Percentiles rank a stretch among this genome's conserved stretches.
phyloP scores from a whole-genome alignment of 352 stramenopile species.

The Phytophthora meadii region DNA sequence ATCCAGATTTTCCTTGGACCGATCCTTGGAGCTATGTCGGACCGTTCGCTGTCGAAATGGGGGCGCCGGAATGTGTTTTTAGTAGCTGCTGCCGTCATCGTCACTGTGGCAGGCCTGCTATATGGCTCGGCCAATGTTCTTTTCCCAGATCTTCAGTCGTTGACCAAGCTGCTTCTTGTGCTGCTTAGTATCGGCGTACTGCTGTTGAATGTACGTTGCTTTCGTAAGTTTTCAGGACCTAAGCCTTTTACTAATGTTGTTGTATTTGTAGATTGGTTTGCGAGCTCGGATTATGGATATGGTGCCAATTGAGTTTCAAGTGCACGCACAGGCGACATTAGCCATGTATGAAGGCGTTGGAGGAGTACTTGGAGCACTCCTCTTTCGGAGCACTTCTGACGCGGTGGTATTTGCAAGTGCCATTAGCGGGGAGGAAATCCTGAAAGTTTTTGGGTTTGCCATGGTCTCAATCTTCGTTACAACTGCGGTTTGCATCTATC shows the following conservation, averaged over 20 bases:
- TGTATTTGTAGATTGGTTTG: conserved; percentile 56
- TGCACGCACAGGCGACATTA: conserved; percentile 75
- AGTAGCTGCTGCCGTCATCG: conserved; percentile 50
- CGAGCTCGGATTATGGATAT: conserved; percentile 81
- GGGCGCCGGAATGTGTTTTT: conserved; percentile 77
- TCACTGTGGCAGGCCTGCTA: conserved; percentile 62
- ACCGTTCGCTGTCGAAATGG: conserved; percentile 75
- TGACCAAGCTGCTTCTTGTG: conserved; percentile 65
- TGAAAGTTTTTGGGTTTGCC: conserved; percentile 67
- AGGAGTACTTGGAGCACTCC: conserved; percentile 58
- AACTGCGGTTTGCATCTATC: conserved; percentile 57
- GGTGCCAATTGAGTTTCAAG: conserved; percentile 77
- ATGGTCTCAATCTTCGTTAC: conserved; percentile 59
- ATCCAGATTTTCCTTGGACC: conserved; percentile 72
- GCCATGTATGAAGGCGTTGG: conserved; percentile 76
- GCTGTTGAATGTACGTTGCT: conserved; percentile 56
- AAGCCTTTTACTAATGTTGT: too few relatives aligned
- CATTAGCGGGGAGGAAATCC: conserved; percentile 69
- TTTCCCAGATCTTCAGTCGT: conserved; percentile 49
- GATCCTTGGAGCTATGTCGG: conserved; percentile 75
- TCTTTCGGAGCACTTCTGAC: conserved; percentile 72
- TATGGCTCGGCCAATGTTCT: conserved; percentile 72
- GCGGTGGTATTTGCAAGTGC: conserved; percentile 77
- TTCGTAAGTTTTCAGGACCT: background rate
- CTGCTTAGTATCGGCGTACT: conserved; percentile 68